Evolutionary conservation across 371 early-diverging fungal genomes (phyloP).

Genomic region (Amoeboaphelidium protococcarum): DNA sequence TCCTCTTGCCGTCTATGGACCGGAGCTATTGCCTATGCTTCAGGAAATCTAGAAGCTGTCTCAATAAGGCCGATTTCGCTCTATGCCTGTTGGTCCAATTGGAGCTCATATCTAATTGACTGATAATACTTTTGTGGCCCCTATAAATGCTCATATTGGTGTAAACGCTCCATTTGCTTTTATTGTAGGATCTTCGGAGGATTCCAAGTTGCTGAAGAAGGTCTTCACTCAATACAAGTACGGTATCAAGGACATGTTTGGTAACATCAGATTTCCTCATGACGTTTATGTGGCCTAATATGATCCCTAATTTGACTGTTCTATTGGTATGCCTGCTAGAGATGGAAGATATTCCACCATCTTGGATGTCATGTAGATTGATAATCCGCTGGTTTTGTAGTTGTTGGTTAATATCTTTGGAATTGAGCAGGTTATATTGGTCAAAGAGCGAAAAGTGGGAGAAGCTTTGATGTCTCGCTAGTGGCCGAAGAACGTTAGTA

Average conservation of each 20-base stretch:
- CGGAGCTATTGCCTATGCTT: background rate
- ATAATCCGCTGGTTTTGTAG: constrained; percentile 40
- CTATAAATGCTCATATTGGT: background rate
- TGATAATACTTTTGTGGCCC: background rate
- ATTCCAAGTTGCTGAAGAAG: background rate
- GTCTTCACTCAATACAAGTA: background rate
- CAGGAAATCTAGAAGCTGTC: too few relatives aligned
- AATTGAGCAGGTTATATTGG: constrained; percentile 48
- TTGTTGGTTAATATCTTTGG: constrained; percentile 37
- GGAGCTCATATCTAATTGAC: background rate
- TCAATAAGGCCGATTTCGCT: too few relatives aligned
- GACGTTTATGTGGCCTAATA: background rate
- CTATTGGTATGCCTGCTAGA: background rate
- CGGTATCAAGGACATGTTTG: background rate
- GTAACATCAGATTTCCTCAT: background rate
- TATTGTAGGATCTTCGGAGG: background rate
- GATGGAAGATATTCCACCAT: background rate
- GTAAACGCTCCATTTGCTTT: background rate
- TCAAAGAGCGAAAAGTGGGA: constrained; percentile 36
- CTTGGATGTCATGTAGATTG: constrained; percentile 12
- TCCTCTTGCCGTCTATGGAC: background rate
- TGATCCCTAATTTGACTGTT: background rate
- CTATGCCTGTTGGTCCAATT: background rate
- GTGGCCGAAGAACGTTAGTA: constrained; percentile 37
- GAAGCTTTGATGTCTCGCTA: constrained; percentile 32